Conservation (phyloP, 1,139 yeast species). For the Groenewaldozyma sp. region DNA sequence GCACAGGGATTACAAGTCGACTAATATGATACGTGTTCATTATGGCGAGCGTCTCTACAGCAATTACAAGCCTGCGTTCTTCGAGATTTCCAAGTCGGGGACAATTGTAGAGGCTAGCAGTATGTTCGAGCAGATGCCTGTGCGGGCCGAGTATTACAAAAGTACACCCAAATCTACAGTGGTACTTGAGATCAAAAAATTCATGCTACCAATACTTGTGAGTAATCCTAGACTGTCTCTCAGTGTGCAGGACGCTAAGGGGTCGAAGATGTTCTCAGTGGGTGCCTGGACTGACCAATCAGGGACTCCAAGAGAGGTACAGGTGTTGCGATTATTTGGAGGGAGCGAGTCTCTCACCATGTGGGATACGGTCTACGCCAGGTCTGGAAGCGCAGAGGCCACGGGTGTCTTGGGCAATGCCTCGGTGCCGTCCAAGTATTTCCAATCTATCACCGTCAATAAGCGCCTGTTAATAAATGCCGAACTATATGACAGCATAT, state of each 20-base stretch:
- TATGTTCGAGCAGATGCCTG: slow-evolving; percentile 49
- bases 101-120: slow-evolving; percentile 42
- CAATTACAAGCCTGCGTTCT: neutral
- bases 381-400: slow-evolving; percentile 13
- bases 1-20: slow-evolving; percentile 14
- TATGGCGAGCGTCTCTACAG: slow-evolving; percentile 10
- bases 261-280: slow-evolving; percentile 4
- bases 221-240: slow-evolving; percentile 27
- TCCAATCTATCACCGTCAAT: slow-evolving; percentile 44
- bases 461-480: slow-evolving; percentile 22
- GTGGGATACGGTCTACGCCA: slow-evolving; percentile 19
- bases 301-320: slow-evolving; percentile 10
- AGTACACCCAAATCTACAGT: slow-evolving; percentile 23
- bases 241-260: slow-evolving; percentile 12
- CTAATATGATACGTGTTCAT: slow-evolving; percentile 20
- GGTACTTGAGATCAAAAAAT: slow-evolving; percentile 30
- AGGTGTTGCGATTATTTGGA: slow-evolving; percentile 17
- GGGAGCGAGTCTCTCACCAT: slow-evolving; percentile 15
- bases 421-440: slow-evolving; percentile 29
- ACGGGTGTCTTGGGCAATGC: slow-evolving; percentile 29
- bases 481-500: slow-evolving; percentile 12
- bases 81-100: slow-evolving; percentile 32
- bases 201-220: slow-evolving; percentile 31
- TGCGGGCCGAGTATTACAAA: slow-evolving; percentile 37
- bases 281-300: slow-evolving; percentile 6